Evolutionary conservation across 2,329 filamentous ascomycete species (phyloP), one percentile per base, ranked within the genome.

Genomic region (Hansfordia pulvinata): DNA sequence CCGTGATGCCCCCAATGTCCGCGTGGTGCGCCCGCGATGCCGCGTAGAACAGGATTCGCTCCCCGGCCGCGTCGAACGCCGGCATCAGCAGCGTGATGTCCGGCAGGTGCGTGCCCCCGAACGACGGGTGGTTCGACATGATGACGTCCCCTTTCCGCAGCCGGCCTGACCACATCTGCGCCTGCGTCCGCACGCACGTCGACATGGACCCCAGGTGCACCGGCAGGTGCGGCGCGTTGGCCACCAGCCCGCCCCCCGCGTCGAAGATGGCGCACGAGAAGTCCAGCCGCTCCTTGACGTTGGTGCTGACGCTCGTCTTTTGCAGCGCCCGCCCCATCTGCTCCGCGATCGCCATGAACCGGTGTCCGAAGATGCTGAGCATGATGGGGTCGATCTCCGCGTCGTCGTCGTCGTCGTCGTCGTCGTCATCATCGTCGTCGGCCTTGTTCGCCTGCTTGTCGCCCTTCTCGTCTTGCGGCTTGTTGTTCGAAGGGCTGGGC

Each of bases 271-370:
- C 82, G 36, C 82, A 90, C 4, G 78, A 85, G 42, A 84, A 90
- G 43, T 90, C 82, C 2, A 88, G 63, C 4, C 81, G 70, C 43
- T 88, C 82, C 46, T 88, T 80, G 44, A 86, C 78, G 40, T 85
- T 86, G 2, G 76, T 83, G 41, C 70, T 80, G 29, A 85, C 76
- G 44, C 75, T 80, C 0, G 79, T 85, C 56, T 85, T 86, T 42
- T 85, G 79, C 10, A 86, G 53, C 9, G 77, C 75, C 29, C 77
- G 60, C 1, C 81, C 80, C 81, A 88, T 86, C 43, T 86, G 80
- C 50, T 88, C 81, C 2, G 81, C 81, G 39, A 86, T 84, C 6
- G 76, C 75, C 80, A 86, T 88, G 52, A 88, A 88, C 6, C 81
- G 66, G 45, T 86, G 79, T 1, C 76, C 77, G 37, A 88, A 86